These are phyloP conservation scores for Coemansia sp. DNA, from an alignment of 192 early-diverging fungal species.

Conservation along the genomic window DNA sequence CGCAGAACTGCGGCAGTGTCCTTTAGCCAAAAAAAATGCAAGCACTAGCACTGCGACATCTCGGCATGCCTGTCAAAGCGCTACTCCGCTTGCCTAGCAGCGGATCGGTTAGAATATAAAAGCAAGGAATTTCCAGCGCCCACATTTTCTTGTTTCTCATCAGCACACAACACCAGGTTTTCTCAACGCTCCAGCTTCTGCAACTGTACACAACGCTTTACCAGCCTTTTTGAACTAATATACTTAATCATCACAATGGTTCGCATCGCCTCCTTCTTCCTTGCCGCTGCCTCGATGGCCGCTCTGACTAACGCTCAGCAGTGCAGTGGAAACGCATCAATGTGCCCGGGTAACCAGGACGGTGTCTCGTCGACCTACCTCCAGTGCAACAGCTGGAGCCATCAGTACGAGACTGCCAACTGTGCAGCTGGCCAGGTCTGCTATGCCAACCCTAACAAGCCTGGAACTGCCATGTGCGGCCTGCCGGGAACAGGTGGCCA, in stretches of 20 bases:
- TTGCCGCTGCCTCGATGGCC: conserved; percentile 23
- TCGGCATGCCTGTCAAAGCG: not conserved
- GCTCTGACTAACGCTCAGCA: conserved; percentile 25
- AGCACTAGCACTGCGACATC: not conserved
- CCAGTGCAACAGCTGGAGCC: conserved; percentile 48
- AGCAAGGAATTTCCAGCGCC: not conserved
- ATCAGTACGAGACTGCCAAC: conserved; percentile 26
- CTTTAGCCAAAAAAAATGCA: not conserved
- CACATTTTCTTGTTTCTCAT: conserved; percentile 6
- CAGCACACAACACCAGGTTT: conserved; percentile 2
- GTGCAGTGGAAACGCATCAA: conserved; percentile 47
- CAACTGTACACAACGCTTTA: not conserved
- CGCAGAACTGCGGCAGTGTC: not conserved
- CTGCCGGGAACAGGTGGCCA: conserved; percentile 40
- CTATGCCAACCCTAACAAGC: conserved; percentile 52
- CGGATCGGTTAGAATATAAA: conserved; percentile 14
- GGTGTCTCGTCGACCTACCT: conserved; percentile 53
- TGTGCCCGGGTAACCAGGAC: conserved; percentile 47
- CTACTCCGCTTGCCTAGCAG: not conserved
- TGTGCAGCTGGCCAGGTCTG: conserved; percentile 50
- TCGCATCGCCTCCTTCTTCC: conserved; percentile 27
- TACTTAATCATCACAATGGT: conserved; percentile 21
- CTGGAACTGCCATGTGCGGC: conserved; percentile 43
- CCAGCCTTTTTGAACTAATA: not conserved
- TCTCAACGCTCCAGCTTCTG: not conserved